Conservation (phyloP, 805 yeast genomes). For the Lachancea thermotolerans region DNA sequence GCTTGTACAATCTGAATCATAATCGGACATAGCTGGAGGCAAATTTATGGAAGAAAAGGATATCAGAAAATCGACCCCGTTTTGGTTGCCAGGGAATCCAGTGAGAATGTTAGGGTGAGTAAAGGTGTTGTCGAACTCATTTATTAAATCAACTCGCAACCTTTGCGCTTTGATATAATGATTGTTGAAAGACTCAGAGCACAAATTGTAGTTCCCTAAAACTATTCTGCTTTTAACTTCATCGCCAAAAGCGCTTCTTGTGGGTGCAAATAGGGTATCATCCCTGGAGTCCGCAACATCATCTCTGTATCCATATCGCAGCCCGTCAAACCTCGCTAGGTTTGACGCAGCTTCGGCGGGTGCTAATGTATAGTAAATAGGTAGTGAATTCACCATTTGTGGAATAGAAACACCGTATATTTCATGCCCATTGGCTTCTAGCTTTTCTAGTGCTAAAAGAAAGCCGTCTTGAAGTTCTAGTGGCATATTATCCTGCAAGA, state of each 20-base stretch:
- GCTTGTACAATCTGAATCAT: conserved; percentile 29
- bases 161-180: conserved; percentile 73
- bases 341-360: conserved; percentile 95
- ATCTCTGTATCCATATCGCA: conserved; percentile 67
- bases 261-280: conserved; percentile 43
- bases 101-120: conserved; percentile 40
- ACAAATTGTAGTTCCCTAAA: conserved; percentile 80
- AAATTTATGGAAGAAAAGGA: conserved; percentile 61
- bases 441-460: conserved; percentile 36
- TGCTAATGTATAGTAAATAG: conserved; percentile 80
- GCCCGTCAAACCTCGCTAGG: conserved; percentile 82
- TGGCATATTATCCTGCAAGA: conserved; percentile 49
- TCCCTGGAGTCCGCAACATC: conserved; percentile 28
- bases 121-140: conserved; percentile 64
- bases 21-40: conserved; percentile 51
- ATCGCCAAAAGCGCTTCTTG: conserved; percentile 62
- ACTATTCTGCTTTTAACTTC: conserved; percentile 81
- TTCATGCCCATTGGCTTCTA: conserved; percentile 43
- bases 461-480: conserved; percentile 42
- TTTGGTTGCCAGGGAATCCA: conserved; percentile 10
- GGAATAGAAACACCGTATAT: conserved; percentile 67
- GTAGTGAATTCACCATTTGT: conserved; percentile 54
- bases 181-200: conserved; percentile 60
- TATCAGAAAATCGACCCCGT: conserved; percentile 63
- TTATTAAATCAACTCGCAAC: conserved; percentile 51